Conservation (phyloP, 2,329 filamentous ascomycete genomes). For the Phialocephala subalpina region DNA sequence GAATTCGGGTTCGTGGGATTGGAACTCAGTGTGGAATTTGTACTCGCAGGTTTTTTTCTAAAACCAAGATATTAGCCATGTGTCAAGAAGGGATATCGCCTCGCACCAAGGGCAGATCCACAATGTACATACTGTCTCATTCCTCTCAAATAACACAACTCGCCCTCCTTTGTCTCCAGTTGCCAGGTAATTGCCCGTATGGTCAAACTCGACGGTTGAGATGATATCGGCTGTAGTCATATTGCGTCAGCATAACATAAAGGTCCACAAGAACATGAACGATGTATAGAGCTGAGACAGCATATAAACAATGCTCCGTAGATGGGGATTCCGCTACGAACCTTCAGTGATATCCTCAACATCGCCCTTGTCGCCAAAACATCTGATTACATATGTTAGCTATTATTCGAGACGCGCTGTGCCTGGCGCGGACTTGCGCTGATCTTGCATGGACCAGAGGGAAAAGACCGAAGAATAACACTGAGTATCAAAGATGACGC, state of each 20-base stretch:
- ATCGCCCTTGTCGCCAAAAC: slow-evolving; percentile 99
- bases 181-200: slow-evolving; percentile 87
- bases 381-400: slow-evolving; percentile 63
- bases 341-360: slow-evolving; percentile 69
- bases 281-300: background rate
- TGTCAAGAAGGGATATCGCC: background rate
- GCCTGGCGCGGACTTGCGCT: background rate
- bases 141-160: slow-evolving; percentile 88
- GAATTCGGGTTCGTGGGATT: slow-evolving; percentile 99
- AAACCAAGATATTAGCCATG: slow-evolving; percentile 44
- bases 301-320: background rate
- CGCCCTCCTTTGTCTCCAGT: slow-evolving; percentile 90
- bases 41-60: slow-evolving; percentile 99
- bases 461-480: background rate
- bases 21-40: slow-evolving; percentile 99
- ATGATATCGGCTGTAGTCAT: slow-evolving; percentile 78
- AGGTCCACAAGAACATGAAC: background rate
- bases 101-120: background rate
- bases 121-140: slow-evolving; percentile 78
- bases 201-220: slow-evolving; percentile 89
- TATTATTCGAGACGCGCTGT: background rate
- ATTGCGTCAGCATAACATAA: slow-evolving; percentile 30
- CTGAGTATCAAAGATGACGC: background rate
- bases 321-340: slow-evolving; percentile 28
- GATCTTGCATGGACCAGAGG: background rate